Evolutionary conservation across 768 basidiomycete genomes (phyloP), one percentile per base, ranked within the genome.

Genomic region (Lentinula boryana): DNA sequence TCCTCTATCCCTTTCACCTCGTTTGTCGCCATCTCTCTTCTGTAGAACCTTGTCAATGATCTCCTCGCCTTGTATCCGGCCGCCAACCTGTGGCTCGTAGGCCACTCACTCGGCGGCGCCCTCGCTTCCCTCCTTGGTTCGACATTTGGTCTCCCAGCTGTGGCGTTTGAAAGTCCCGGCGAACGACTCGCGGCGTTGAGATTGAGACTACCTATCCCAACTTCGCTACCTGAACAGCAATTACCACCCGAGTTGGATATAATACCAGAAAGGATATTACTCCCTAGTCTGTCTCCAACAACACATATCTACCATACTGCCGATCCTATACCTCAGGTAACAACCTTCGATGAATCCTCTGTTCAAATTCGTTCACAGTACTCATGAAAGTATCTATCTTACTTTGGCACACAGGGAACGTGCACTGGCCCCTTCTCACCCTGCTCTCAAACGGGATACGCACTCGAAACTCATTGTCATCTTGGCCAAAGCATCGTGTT

Each of bases 31-130:
- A 13, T 44, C 16, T 44, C 3, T 21, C 5, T 44, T 6, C 43
- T 35, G 43, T 49, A 96, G 94, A 86, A 89, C 68, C 78, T 99
- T 32, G 89, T 95, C 66, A 88, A 93, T 70, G 93, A 97, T 69
- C 78, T 98, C 52, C 83, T 87, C 5, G 82, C 81, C 56, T 79
- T 94, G 70, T 96, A 95, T 69, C 95, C 96, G 0, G 71, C 80
- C 36, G 78, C 94, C 40, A 87, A 88, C 61, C 86, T 99, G 62
- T 98, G 96, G 95, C 73, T 98, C 1, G 84, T 86, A 6, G 94
- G 93, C 60, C 91, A 92, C 69, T 91, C 92, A 48, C 82, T 98
- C 12, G 96, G 96, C n/a, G 96, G 96, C 2, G 79, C 92, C 0
- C 72, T 99, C 4, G 89, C 95, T 3, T 86, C 90, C 10, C 83